These are phyloP conservation scores for Lophiotrema nucula DNA, from an alignment of 495 filamentous ascomycete genomes.

Conservation along the genomic window DNA sequence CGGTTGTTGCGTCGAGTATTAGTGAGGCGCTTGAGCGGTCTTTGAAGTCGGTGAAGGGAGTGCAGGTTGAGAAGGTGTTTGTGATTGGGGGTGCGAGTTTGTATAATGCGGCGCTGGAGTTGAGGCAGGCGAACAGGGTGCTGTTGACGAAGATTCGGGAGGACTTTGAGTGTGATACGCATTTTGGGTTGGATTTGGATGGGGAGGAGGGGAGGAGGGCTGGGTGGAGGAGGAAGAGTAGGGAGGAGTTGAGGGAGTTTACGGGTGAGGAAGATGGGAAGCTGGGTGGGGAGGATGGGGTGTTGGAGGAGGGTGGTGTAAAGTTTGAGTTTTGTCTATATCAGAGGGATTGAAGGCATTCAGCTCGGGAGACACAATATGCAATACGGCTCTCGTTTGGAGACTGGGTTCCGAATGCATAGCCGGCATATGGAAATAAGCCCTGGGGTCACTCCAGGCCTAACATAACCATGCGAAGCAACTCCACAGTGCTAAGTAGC, in stretches of 20 bases:
- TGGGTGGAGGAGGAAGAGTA: slow-evolving; percentile 52
- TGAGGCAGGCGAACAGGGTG: slow-evolving; percentile 45
- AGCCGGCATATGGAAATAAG: too few relatives aligned
- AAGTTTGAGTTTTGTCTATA: slow-evolving; percentile 56
- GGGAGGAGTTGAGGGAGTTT: slow-evolving; percentile 54
- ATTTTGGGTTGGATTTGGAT: slow-evolving; percentile 66
- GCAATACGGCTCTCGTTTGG: too few relatives aligned
- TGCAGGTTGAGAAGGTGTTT: slow-evolving; percentile 59
- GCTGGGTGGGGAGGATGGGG: too few relatives aligned
- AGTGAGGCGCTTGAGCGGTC: slow-evolving; percentile 56
- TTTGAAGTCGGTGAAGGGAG: slow-evolving; percentile 7
- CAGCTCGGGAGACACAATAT: too few relatives aligned
- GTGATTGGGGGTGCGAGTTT: slow-evolving; percentile 90
- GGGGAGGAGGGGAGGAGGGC: slow-evolving; percentile 35
- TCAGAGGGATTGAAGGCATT: too few relatives aligned
- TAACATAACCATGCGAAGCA: too few relatives aligned
- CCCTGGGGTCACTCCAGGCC: too few relatives aligned
- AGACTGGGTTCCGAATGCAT: too few relatives aligned
- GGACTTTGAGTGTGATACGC: slow-evolving; percentile 84
- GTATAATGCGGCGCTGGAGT: slow-evolving; percentile 65
- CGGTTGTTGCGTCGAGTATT: slow-evolving; percentile 55
- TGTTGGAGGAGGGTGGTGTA: slow-evolving; percentile 56
- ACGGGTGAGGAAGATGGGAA: slow-evolving; percentile 61
- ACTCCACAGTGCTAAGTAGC: too few relatives aligned
- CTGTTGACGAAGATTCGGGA: slow-evolving; percentile 61